Conservation (phyloP, 2,329 filamentous ascomycete genomes). For the Penicillium verrucosum region DNA sequence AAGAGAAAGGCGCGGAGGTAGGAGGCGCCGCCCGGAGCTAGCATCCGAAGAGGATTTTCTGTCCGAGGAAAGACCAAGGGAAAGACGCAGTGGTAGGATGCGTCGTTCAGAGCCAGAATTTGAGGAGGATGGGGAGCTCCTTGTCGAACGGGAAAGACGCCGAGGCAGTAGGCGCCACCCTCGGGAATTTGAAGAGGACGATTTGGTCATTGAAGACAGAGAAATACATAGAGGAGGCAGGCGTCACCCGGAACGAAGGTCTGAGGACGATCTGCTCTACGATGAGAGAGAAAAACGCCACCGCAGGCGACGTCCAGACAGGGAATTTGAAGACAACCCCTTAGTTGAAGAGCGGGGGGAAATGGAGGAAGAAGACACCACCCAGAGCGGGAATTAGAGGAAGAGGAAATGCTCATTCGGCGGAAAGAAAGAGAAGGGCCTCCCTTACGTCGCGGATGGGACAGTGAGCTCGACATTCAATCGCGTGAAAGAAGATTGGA, state of each 20-base stretch:
- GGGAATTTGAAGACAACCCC: background rate
- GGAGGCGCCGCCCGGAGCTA: constrained; percentile 12
- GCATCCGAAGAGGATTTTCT: constrained; percentile 24
- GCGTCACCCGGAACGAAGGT: constrained; percentile 18
- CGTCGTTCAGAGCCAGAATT: constrained; percentile 16
- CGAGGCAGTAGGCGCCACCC: background rate
- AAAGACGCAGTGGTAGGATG: background rate
- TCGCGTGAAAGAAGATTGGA: background rate
- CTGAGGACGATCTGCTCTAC: constrained; percentile 8
- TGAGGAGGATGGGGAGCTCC: constrained; percentile 6
- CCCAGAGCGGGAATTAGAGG: constrained; percentile 16
- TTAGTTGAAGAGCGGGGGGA: background rate
- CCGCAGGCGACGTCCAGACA: background rate
- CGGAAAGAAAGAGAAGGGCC: constrained; percentile 14
- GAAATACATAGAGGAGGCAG: constrained; percentile 7
- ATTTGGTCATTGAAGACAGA: background rate
- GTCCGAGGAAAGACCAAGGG: constrained; percentile 19
- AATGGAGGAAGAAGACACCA: constrained; percentile 13
- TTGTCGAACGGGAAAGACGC: background rate
- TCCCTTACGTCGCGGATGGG: constrained; percentile 4
- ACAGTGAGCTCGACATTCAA: constrained; percentile 4
- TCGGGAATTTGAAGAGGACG: background rate
- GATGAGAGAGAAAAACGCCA: constrained; percentile 1
- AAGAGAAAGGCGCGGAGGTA: background rate
- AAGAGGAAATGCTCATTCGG: constrained; percentile 23